Conservation (phyloP, 495 filamentous ascomycete species). For the Astrothelium macrocarpum region DNA sequence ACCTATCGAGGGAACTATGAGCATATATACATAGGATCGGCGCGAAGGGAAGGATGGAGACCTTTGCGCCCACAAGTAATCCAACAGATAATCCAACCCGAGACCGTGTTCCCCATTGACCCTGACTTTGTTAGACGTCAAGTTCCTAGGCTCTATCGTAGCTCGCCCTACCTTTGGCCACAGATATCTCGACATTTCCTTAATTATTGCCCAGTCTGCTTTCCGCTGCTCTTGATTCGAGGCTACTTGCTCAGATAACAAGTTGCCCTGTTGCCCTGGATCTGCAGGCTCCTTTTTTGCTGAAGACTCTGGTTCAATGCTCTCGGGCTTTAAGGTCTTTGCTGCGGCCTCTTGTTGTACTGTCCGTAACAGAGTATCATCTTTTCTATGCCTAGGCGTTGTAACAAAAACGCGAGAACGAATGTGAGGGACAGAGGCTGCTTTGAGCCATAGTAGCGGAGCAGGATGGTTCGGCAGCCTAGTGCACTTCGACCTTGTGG, state of each 20-base stretch:
- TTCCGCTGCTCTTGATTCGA: conserved; percentile 80
- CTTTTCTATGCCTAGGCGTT: conserved; percentile 31
- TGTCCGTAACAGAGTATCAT: conserved; percentile 24
- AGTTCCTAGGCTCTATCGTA: not conserved
- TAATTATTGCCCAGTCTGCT: conserved; percentile 97
- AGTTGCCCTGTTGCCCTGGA: conserved; percentile 27
- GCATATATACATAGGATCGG: conserved; percentile 6
- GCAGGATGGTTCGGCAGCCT: not conserved
- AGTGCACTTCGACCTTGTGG: not conserved
- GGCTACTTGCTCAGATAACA: conserved; percentile 47
- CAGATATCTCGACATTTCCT: conserved; percentile 92
- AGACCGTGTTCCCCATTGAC: conserved; percentile 68
- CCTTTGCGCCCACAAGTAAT: conserved; percentile 81
- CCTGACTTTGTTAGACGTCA: conserved; percentile 33
- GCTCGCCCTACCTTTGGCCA: conserved; percentile 67
- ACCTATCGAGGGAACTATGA: conserved; percentile 40
- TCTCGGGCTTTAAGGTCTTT: conserved; percentile 13
- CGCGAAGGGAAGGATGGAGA: conserved; percentile 18
- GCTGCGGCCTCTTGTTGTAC: conserved; percentile 13
- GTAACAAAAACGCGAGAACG: conserved; percentile 26
- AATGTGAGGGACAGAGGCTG: not conserved
- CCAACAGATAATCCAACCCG: conserved; percentile 73
- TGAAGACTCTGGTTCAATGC: conserved; percentile 19
- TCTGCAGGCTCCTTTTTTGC: conserved; percentile 25
- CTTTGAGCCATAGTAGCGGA: not conserved